Evolutionary conservation across 208 protist genomes (phyloP).

Genomic region (Leishmania turanica): DNA sequence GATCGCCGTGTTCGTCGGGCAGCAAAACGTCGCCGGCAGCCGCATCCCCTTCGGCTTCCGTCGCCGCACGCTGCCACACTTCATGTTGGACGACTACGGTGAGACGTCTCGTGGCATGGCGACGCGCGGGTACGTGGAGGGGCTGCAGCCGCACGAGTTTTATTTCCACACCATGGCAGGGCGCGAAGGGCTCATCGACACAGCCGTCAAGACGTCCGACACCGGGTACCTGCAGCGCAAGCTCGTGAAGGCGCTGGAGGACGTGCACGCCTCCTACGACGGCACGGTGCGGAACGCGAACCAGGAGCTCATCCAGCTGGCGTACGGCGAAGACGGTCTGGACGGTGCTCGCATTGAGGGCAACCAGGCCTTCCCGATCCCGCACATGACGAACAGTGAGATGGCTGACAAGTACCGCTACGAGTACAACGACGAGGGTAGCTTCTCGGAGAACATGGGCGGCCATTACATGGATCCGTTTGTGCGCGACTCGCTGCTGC

Average conservation of each 20-base stretch:
- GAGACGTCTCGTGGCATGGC: slow-evolving; percentile 98
- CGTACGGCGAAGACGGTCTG: slow-evolving; percentile 99
- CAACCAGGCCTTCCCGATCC: slow-evolving; percentile 74
- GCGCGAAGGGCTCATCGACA: slow-evolving; percentile 99
- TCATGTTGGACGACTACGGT: slow-evolving; percentile 98
- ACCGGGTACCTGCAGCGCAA: slow-evolving; percentile 96
- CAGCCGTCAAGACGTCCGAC: slow-evolving; percentile 99
- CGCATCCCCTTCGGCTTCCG: slow-evolving; percentile 98
- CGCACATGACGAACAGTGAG: slow-evolving; percentile 67
- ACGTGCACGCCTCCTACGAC: slow-evolving; percentile 98
- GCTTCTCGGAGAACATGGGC: slow-evolving; percentile 73
- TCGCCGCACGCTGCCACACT: slow-evolving; percentile 98
- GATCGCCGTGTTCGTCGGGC: slow-evolving; percentile 99
- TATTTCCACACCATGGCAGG: slow-evolving; percentile 99
- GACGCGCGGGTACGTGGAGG: slow-evolving; percentile 98
- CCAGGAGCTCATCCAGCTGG: slow-evolving; percentile 97
- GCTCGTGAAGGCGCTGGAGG: slow-evolving; percentile 98
- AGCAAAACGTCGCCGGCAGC: slow-evolving; percentile 99
- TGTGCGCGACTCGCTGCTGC: slow-evolving; percentile 86
- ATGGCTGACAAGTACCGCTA: slow-evolving; percentile 74
- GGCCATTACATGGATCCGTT: slow-evolving; percentile 86
- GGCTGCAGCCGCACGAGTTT: slow-evolving; percentile 99
- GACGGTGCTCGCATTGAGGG: slow-evolving; percentile 95
- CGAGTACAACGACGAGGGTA: slow-evolving; percentile 78
- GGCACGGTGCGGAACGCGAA: slow-evolving; percentile 97